These are phyloP conservation scores for Acacia confusa DNA, from an alignment of 306 rosid genomes.

Conservation along the genomic window DNA sequence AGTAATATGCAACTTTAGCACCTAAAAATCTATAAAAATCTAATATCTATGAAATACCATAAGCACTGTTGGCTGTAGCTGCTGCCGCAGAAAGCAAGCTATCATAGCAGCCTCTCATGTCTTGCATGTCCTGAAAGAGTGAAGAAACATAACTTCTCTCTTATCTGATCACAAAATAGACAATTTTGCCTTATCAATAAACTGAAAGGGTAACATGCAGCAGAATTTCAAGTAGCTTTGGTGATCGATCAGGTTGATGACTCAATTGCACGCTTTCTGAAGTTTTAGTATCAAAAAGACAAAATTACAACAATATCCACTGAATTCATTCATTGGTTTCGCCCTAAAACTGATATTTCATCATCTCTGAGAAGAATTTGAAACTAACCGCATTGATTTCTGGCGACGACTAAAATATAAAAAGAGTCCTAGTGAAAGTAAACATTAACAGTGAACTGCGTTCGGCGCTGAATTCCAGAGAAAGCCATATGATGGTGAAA, in stretches of 20 bases:
- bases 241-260: background rate
- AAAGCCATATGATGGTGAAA: background rate
- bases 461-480: background rate
- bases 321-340: background rate
- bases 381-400: background rate
- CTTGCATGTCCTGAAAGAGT: conserved; percentile 65
- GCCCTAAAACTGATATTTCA: conserved; percentile 23
- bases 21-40: background rate
- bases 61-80: conserved; percentile 75
- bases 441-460: background rate
- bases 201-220: background rate
- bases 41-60: conserved; percentile 44
- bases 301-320: background rate
- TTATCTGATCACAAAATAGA: conserved; percentile 4
- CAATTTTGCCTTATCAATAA: background rate
- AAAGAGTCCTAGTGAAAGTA: background rate
- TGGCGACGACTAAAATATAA: background rate
- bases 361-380: background rate
- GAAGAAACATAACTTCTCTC: background rate
- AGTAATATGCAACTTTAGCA: background rate
- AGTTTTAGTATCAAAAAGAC: background rate
- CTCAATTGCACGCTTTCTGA: background rate
- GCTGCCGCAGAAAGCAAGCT: conserved; percentile 84
- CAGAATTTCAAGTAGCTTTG: background rate
- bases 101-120: conserved; percentile 81